These are phyloP conservation scores for Papiliotrema flavescens DNA, from an alignment of 1,284 basidiomycete species.

Conservation along the genomic window DNA sequence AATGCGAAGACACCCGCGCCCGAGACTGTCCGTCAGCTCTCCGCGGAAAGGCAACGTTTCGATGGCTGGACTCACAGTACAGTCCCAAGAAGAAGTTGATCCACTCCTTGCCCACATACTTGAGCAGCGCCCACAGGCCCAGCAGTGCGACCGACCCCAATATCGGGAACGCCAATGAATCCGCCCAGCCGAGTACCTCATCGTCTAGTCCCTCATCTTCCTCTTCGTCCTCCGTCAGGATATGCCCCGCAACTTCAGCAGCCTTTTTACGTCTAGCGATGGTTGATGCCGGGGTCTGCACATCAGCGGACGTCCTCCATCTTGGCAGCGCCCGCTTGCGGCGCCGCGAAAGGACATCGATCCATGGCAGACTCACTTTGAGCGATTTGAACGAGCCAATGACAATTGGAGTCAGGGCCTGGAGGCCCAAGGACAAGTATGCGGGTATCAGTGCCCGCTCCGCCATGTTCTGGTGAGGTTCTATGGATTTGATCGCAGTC, in stretches of 20 bases:
- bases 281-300: slow-evolving; percentile 34
- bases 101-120: slow-evolving; percentile 75
- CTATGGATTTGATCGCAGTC: too few relatives aligned
- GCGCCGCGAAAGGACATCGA: background rate
- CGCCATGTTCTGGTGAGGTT: background rate
- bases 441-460: slow-evolving; percentile 13
- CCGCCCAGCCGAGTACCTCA: slow-evolving; percentile 41
- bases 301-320: slow-evolving; percentile 5
- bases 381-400: slow-evolving; percentile 47
- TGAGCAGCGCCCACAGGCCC: slow-evolving; percentile 36
- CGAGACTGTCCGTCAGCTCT: slow-evolving; percentile 21
- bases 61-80: slow-evolving; percentile 58
- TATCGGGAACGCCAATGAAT: slow-evolving; percentile 44
- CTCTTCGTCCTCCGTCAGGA: slow-evolving; percentile 25
- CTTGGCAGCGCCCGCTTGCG: too few relatives aligned
- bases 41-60: background rate
- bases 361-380: slow-evolving; percentile 24
- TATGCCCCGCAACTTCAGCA: slow-evolving; percentile 5
- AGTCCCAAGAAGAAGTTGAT: slow-evolving; percentile 58
- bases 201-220: slow-evolving; percentile 37
- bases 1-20: slow-evolving; percentile 43
- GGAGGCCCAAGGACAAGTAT: slow-evolving; percentile 36
- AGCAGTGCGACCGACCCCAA: slow-evolving; percentile 43
- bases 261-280: slow-evolving; percentile 16
- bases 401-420: slow-evolving; percentile 46